Base-by-base conservation (phyloP, 768 basidiomycete genomes). In the Rhodotorula diobovata region DNA sequence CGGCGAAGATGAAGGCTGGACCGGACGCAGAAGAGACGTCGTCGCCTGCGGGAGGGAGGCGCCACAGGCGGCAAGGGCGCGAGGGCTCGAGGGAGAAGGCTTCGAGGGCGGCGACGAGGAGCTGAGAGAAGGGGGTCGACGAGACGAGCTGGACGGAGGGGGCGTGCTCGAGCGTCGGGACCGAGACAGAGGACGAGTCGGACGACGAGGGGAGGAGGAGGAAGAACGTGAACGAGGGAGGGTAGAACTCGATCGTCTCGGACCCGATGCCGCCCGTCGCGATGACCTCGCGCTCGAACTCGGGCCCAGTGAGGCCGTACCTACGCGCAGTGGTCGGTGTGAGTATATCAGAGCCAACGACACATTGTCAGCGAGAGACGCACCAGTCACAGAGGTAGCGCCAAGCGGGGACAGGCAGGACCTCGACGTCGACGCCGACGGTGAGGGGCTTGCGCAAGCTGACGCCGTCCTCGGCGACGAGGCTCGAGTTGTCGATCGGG, bases 381-480 rank as follows among this genome's bases (percentile, higher is more conserved):
- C 74, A 91, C 94, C 92, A 93, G 61, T 83, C 72, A 15, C 83
- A 80, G 50, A 96, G 84, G 30, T 84, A 82, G 32, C 82, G 77
- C 93, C 92, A 95, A 32, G 86, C 87, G 35, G 84, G 83, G 68
- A 84, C 82, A 4, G 91, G 90, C 7, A 96, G 83, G 74, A 86
- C 89, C 79, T 90, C 89, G 62, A 89, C 85, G 78, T 96, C 80
- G 46, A 79, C 77, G 32, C 86, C 85, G 77, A 93, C 90, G 85
- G 39, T 86, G 78, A 45, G 28, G 32, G 23, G 34, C 28, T 60
- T 62, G 66, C 68, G 71, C 55, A 83, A 73, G 35, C 79, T 37
- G 25, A n/a, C 81, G 68, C 89, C 80, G 68, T 82, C 86, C 67
- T 84, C 82, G 20, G 81, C 77, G 77, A 87, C 86, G n/a, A 95